Evolutionary conservation across 1,284 basidiomycete species (phyloP).

Genomic region (Fomitopsis palustris): DNA sequence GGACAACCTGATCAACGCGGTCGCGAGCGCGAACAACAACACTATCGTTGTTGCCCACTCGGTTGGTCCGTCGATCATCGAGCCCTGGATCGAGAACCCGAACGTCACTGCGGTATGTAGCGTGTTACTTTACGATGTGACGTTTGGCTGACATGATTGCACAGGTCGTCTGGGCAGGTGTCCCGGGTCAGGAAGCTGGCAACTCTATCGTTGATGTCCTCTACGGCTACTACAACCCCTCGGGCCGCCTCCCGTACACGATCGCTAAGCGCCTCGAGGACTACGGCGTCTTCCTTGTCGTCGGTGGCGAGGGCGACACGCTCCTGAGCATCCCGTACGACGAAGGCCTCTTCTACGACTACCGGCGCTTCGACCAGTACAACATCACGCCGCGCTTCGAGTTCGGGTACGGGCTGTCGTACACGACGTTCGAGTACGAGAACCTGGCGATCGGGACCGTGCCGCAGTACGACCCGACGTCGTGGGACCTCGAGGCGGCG

Average conservation of each 20-base stretch:
- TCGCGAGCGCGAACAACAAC: slow-evolving; percentile 66
- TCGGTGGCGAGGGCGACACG: slow-evolving; percentile 33
- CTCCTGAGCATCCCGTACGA: slow-evolving; percentile 59
- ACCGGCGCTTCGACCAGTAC: slow-evolving; percentile 67
- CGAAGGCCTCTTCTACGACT: slow-evolving; percentile 74
- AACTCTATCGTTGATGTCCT: slow-evolving; percentile 73
- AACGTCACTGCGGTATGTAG: slow-evolving; percentile 61
- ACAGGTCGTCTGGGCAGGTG: slow-evolving; percentile 60
- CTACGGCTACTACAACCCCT: slow-evolving; percentile 71
- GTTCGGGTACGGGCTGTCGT: slow-evolving; percentile 85
- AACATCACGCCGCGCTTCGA: slow-evolving; percentile 64
- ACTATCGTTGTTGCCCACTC: slow-evolving; percentile 82
- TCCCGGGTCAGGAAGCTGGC: slow-evolving; percentile 76
- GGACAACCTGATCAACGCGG: slow-evolving; percentile 57
- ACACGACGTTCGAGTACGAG: slow-evolving; percentile 75
- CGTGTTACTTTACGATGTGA: slow-evolving; percentile 27
- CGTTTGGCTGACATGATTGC: neutral
- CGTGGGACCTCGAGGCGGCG: slow-evolving; percentile 34
- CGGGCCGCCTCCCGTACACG: slow-evolving; percentile 77
- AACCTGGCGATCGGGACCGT: slow-evolving; percentile 45
- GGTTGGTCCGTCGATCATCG: slow-evolving; percentile 71
- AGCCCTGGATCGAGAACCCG: slow-evolving; percentile 76
- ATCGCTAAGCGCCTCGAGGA: slow-evolving; percentile 69
- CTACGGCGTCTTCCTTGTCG: slow-evolving; percentile 63
- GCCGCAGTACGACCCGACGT: slow-evolving; percentile 23